Percentiles rank a stretch among this genome's conserved stretches.
phyloP scores from a whole-genome alignment of 805 yeast species.

The Spathaspora sp. region DNA sequence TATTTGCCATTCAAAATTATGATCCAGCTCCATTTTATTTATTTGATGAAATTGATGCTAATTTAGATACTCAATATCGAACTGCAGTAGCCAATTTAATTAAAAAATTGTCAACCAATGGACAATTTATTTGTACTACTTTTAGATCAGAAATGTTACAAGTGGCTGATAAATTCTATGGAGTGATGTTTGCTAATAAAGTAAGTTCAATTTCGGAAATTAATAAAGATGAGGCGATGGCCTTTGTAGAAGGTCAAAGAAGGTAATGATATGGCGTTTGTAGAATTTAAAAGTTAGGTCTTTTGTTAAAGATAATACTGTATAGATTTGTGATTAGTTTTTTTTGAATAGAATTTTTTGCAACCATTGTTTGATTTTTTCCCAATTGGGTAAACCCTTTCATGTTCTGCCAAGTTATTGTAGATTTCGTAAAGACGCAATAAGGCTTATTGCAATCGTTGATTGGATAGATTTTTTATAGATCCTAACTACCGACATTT shows the following conservation, averaged over 20 bases:
- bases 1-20: conserved; percentile 88
- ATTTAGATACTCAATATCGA: conserved; percentile 87
- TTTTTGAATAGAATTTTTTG: neutral
- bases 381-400: no score
- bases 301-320: neutral
- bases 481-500: no score
- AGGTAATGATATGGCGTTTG: neutral
- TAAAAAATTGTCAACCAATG: conserved; percentile 56
- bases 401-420: no score
- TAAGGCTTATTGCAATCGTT: no score
- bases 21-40: conserved; percentile 97
- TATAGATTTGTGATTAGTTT: neutral
- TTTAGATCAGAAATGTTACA: conserved; percentile 90
- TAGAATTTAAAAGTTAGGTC: no score
- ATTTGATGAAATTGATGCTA: conserved; percentile 96
- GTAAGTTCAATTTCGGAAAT: conserved; percentile 77
- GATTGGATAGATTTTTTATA: no score
- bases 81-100: conserved; percentile 80
- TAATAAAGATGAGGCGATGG: conserved; percentile 65
- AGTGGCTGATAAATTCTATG: conserved; percentile 82
- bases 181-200: conserved; percentile 80
- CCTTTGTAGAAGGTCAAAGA: conserved; percentile 74
- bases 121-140: conserved; percentile 95
- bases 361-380: neutral
- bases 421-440: no score